phyloP scores from a whole-genome alignment of 2,329 filamentous ascomycete genomes.

The Neofusicoccum umdonicola region DNA sequence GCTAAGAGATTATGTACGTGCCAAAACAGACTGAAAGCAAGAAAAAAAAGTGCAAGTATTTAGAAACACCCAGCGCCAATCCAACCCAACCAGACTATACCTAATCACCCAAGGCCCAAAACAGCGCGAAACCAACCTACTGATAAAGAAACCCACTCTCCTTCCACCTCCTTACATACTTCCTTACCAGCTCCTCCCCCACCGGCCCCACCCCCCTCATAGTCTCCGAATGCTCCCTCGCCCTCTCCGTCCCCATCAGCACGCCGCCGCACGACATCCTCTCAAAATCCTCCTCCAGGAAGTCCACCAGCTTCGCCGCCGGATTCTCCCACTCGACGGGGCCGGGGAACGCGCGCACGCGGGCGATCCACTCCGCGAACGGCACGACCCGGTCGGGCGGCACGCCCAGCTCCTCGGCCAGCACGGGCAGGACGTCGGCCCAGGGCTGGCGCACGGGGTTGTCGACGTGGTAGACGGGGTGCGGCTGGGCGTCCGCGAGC shows the following conservation, averaged over 20 bases:
- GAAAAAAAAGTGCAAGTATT: no score
- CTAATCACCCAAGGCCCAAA: no score
- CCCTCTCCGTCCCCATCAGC: constrained; percentile 38
- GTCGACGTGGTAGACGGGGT: constrained; percentile 45
- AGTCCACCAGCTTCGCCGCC: constrained; percentile 31
- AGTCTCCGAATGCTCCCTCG: constrained; percentile 37
- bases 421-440: constrained; percentile 34
- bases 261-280: constrained; percentile 49
- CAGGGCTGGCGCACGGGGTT: constrained; percentile 45
- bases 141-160: background rate
- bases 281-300: constrained; percentile 34
- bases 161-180: constrained; percentile 39
- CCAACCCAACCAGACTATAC: no score
- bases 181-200: constrained; percentile 28
- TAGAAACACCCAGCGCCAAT: no score
- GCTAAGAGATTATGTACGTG: no score
- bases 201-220: constrained; percentile 35
- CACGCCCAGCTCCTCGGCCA: constrained; percentile 33
- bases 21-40: no score
- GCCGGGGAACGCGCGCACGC: constrained; percentile 29
- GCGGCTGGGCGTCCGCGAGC: background rate
- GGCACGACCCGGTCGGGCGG: constrained; percentile 31
- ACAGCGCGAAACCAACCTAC: no score
- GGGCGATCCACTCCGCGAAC: constrained; percentile 42
- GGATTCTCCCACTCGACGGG: constrained; percentile 29